Base-by-base conservation (phyloP, 345 rosid species). In the Gossypium mustelinum region DNA sequence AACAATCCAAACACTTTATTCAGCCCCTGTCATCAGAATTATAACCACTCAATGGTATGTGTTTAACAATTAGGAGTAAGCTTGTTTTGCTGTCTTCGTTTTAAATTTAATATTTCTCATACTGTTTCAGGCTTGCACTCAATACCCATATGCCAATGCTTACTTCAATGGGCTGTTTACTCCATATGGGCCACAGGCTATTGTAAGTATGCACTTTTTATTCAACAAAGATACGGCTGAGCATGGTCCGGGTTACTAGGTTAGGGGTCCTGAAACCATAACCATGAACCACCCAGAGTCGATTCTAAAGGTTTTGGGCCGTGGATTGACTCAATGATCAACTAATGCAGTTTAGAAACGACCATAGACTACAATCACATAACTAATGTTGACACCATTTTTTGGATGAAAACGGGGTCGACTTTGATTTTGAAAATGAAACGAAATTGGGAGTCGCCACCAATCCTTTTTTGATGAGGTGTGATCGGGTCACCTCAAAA, bases 81-180 rank as follows among this genome's bases (percentile, higher is more conserved):
- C 50, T 63, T 11, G 24, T 17, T 62, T 62, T 25, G 47, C 11
- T 74, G 17, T 54, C 72, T 79, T 67, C 65, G n/a, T n/a, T 11
- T 74, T 55, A 20, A 63, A 64, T 34, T 6, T 48, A 25, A 52
- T 9, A 20, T 20, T 13, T 16, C 18, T 75, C 56, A 57, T 75
- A 43, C 34, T 47, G 34, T 72, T 73, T 54, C 82, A 92, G 93
- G 87, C 81, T 68, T 70, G 51, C 13, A 9, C 84, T 72, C 85
- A 86, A 0, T 34, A 81, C 77, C 89, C 82, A 68, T 83, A 76
- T 82, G 83, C 83, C 63, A 89, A 88, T 75, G 90, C 89, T 70
- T 87, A 83, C 68, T 77, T 47, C 29, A 78, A 83, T 39, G 85
- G 85, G 14, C 24, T 79, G 10, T 74, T 77, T 73, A 65, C 76